Percentiles rank a stretch among this genome's conserved stretches.
Conservation (phyloP, 257 asterid genomes). For the Gardenia jasminoides region DNA sequence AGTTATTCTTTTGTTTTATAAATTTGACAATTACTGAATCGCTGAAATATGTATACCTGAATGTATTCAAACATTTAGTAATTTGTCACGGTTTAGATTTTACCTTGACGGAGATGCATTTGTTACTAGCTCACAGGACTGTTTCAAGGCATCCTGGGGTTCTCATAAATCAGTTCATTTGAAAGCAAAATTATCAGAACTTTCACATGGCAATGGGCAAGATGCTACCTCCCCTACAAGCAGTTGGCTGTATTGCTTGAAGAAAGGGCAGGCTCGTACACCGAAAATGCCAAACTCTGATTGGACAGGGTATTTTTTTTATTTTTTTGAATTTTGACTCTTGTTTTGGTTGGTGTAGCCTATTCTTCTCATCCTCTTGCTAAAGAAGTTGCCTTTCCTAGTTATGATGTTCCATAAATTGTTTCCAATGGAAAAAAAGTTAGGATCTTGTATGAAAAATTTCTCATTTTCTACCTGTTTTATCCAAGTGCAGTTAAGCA, state of each 20-base stretch:
- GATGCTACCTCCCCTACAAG: slow-evolving; percentile 42
- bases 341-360: neutral
- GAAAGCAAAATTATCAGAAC: slow-evolving; percentile 60
- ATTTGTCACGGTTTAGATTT: neutral
- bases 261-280: slow-evolving; percentile 81
- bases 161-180: slow-evolving; percentile 86
- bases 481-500: neutral
- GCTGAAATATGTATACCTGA: neutral
- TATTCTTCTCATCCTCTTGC: neutral
- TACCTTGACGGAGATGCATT: slow-evolving; percentile 18
- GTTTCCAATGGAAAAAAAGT: neutral
- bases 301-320: slow-evolving; percentile 82
- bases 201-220: slow-evolving; percentile 43
- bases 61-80: neutral
- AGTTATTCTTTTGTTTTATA: neutral
- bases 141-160: slow-evolving; percentile 96
- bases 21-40: neutral
- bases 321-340: slow-evolving; percentile 17
- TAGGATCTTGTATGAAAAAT: neutral
- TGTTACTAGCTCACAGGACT: slow-evolving; percentile 71
- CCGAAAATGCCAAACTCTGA: slow-evolving; percentile 77
- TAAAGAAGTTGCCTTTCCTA: neutral
- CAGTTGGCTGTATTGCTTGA: slow-evolving; percentile 88
- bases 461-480: neutral
- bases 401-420: neutral